Conservation (phyloP, 495 filamentous ascomycete genomes). For the Aspergillus nanangensis region DNA sequence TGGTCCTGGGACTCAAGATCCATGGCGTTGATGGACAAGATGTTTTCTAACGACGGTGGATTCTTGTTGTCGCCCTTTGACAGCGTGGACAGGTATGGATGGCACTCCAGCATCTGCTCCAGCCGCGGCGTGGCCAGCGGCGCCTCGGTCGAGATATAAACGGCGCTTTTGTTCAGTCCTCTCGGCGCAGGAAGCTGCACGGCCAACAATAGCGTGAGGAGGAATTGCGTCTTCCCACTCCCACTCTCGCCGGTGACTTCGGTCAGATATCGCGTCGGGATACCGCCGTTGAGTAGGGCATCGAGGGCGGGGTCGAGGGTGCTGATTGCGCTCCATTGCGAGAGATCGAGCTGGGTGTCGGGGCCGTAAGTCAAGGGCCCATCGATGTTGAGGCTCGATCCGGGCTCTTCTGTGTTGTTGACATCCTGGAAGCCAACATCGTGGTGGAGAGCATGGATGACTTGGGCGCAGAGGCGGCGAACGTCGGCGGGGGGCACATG, state of each 20-base stretch:
- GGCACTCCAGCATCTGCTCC: conserved; percentile 63
- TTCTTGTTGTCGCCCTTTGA: conserved; percentile 31
- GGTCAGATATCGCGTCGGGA: conserved; percentile 76
- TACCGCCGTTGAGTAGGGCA: conserved; percentile 73
- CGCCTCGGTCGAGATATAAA: conserved; percentile 96
- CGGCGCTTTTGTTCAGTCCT: conserved; percentile 62
- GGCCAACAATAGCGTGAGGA: conserved; percentile 77
- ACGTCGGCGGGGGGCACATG: conserved; percentile 77
- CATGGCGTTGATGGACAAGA: conserved; percentile 77
- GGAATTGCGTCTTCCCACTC: conserved; percentile 93
- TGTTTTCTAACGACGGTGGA: conserved; percentile 60
- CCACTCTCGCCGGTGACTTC: conserved; percentile 94
- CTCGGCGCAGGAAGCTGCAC: conserved; percentile 71
- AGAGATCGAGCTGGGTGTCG: conserved; percentile 25
- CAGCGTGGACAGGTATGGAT: conserved; percentile 57
- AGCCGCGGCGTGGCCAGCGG: conserved; percentile 77
- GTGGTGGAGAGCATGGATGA: conserved; percentile 61
- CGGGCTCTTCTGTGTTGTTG: conserved; percentile 12
- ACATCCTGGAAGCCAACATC: conserved; percentile 50
- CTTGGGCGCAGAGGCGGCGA: conserved; percentile 58
- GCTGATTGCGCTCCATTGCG: conserved; percentile 63
- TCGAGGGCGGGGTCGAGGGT: conserved; percentile 75
- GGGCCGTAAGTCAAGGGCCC: conserved; percentile 14
- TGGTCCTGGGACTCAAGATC: conserved; percentile 96
- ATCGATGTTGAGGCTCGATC: conserved; percentile 24